Conservation (phyloP, 352 stramenopile genomes). For the Phytopythium oedochilum region DNA sequence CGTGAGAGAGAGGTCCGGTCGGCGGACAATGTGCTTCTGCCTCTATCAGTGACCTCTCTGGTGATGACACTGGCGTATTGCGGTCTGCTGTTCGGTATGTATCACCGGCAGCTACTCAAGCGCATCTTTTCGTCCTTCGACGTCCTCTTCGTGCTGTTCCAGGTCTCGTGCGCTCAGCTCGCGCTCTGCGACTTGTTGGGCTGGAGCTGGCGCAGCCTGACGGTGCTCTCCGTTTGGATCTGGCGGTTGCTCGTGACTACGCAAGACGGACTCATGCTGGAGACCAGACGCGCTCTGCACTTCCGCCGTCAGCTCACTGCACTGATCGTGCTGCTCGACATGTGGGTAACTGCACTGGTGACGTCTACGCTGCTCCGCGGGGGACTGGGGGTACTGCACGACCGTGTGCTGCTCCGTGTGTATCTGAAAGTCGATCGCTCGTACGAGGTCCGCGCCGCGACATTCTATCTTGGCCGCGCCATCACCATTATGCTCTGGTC, state of each 20-base stretch:
- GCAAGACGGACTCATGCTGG: conserved; percentile 14
- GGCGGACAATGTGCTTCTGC: neutral
- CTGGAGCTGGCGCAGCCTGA: conserved; percentile 16
- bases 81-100: conserved; percentile 1
- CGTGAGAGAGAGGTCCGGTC: neutral
- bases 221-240: conserved; percentile 15
- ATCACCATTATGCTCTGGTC: conserved; percentile 21
- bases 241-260: conserved; percentile 29
- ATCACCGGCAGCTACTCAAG: conserved; percentile 22
- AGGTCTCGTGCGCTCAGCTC: conserved; percentile 21
- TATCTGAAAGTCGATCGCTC: neutral
- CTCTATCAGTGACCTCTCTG: conserved; percentile 1
- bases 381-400: neutral
- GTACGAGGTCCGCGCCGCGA: conserved; percentile 9
- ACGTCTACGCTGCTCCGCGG: neutral
- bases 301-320: neutral
- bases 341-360: neutral
- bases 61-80: conserved; percentile 11
- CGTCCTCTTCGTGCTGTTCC: conserved; percentile 24
- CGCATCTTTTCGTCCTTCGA: conserved; percentile 33
- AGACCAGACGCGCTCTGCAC: neutral
- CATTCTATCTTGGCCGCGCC: conserved; percentile 17
- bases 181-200: conserved; percentile 22
- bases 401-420: neutral
- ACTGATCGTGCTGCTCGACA: conserved; percentile 3